Evolutionary conservation across 2,329 filamentous ascomycete genomes (phyloP), one percentile per base, ranked within the genome.

Genomic region (Piedraia hortae): DNA sequence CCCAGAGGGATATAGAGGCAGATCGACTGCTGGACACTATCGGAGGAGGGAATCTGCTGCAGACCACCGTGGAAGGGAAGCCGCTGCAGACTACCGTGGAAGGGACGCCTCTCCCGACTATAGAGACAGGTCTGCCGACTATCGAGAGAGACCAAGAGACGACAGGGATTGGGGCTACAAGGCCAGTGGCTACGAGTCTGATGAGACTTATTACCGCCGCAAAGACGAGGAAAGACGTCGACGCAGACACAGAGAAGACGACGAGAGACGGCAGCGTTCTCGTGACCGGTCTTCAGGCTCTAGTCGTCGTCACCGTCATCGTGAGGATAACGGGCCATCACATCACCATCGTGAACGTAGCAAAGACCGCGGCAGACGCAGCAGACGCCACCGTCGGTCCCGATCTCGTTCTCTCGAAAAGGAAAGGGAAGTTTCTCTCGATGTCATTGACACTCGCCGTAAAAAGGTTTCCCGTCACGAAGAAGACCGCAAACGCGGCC

Each of bases 201-300:
- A 56, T 7, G 39, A 34, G 21, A 30, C 39, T 30, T 28, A 34
- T 17, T 42, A 44, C 12, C 35, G 38, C 15, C 46, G 42, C 21
- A 46, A 46, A 24, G 45, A 30, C 16, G 26, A 26, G 19, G 43
- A 45, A 14, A 33, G 37, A 16, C 45, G 41, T 20, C 30, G 34
- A 20, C 28, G 33, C 16, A 34, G 34, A 25, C 36, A 36, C 19
- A 32, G 34, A 4, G 29, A 31, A 12, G 20, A 18, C 5, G 24
- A 26, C 10, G 24, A 26, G 20, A 34, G 39, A 24, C 48, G 55
- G 19, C 56, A 40, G 21, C 56, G 58, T 22, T 64, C 66, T 1
- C 56, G 68, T 26, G 74, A 70, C 4, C 54, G 55, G 4, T 75
- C 21, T 17, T 9, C 72, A 2, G 59, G 58, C 16, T 61, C 56